phyloP scores from a whole-genome alignment of 495 filamentous ascomycete species.

The Hyaloscypha finlandica region DNA sequence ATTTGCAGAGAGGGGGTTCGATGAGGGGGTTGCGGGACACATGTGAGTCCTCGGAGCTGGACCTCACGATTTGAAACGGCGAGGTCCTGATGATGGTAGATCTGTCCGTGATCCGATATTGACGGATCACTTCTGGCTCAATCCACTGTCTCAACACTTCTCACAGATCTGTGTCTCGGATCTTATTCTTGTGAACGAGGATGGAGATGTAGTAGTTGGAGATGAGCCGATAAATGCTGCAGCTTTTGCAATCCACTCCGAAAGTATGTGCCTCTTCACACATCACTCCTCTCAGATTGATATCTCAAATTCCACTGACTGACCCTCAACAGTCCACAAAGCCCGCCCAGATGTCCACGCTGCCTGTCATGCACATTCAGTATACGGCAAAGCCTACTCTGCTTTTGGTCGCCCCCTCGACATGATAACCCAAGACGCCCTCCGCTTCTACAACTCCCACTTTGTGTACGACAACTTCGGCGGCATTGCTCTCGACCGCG shows the following conservation, averaged over 20 bases:
- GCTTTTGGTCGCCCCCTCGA: slow-evolving; percentile 51
- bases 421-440: slow-evolving; percentile 52
- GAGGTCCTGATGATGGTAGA: slow-evolving; percentile 29
- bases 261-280: slow-evolving; percentile 61
- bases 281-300: slow-evolving; percentile 36
- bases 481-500: slow-evolving; percentile 58
- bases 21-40: slow-evolving; percentile 70
- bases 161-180: slow-evolving; percentile 51
- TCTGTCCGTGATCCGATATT: slow-evolving; percentile 48
- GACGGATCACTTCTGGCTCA: slow-evolving; percentile 54
- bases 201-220: slow-evolving; percentile 49
- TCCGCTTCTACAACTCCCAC: slow-evolving; percentile 57
- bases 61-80: slow-evolving; percentile 1
- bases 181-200: slow-evolving; percentile 54
- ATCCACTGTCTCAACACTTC: slow-evolving; percentile 60
- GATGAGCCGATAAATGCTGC: slow-evolving; percentile 39
- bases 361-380: slow-evolving; percentile 51
- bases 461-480: slow-evolving; percentile 38
- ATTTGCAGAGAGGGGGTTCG: slow-evolving; percentile 69
- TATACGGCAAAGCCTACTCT: slow-evolving; percentile 52
- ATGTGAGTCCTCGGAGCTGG: slow-evolving; percentile 40
- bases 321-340: slow-evolving; percentile 40
- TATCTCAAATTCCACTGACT: neutral
- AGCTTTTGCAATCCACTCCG: slow-evolving; percentile 44
- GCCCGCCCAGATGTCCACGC: slow-evolving; percentile 51